Evolutionary conservation across 257 asterid genomes (phyloP).

Genomic region (Solanum tarapatanum): DNA sequence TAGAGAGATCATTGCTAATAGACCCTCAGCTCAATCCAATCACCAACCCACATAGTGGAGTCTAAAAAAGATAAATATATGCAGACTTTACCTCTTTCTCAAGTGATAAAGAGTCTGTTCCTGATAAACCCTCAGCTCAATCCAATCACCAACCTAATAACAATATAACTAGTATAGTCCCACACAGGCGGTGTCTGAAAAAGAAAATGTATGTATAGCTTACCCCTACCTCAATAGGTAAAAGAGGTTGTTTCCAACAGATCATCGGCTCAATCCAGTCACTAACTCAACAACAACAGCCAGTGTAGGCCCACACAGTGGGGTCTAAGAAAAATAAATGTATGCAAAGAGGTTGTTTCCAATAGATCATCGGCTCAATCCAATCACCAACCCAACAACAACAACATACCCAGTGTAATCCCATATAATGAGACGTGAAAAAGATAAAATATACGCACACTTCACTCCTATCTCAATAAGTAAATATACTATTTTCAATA

Average conservation of each 20-base stretch:
- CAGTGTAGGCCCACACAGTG: neutral
- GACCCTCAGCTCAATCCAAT: neutral
- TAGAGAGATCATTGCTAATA: neutral
- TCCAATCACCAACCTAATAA: neutral
- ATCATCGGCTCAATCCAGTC: neutral
- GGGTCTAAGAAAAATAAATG: neutral
- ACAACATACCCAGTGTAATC: neutral
- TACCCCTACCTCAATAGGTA: neutral
- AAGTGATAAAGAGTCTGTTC: neutral
- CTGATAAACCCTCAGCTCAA: neutral
- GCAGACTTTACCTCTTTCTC: neutral
- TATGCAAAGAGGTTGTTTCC: neutral
- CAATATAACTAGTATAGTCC: neutral
- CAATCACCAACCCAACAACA: neutral
- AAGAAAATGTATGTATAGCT: neutral
- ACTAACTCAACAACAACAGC: neutral
- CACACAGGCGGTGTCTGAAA: accelerated
- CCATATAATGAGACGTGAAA: neutral
- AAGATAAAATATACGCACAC: neutral
- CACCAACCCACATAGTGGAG: neutral
- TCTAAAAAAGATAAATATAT: neutral
- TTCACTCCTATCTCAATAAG: neutral
- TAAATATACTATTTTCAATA: neutral
- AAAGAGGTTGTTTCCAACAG: neutral
- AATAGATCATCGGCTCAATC: neutral